Conservation (phyloP, 169 alveolate genomes). For the Eimeria zaria region DNA sequence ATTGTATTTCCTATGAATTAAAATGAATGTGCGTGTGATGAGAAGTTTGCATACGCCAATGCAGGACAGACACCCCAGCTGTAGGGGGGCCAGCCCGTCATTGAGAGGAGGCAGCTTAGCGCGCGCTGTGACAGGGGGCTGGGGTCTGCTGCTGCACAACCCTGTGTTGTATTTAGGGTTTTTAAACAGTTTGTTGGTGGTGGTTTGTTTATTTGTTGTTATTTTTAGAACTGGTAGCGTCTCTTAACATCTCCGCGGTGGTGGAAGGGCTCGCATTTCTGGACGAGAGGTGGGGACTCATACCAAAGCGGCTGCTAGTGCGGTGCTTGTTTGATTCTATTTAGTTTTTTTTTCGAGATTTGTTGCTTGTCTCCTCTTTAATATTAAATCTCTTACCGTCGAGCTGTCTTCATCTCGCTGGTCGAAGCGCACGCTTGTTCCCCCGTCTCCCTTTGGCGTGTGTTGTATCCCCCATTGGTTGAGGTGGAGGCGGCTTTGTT, state of each 20-base stretch:
- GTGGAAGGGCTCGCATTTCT: not conserved
- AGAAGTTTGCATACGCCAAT: not conserved
- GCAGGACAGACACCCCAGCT: not conserved
- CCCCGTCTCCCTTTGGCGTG: not conserved
- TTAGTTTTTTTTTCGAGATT: not conserved
- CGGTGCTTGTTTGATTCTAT: not conserved
- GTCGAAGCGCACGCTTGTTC: not conserved
- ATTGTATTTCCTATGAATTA: not conserved
- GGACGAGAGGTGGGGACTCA: not conserved
- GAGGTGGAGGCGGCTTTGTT: not conserved
- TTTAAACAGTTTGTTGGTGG: not conserved
- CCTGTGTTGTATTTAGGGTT: not conserved
- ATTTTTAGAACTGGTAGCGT: not conserved
- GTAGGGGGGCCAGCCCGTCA: not conserved
- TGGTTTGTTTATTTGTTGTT: not conserved
- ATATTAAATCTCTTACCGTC: not conserved
- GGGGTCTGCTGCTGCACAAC: not conserved
- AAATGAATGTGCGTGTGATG: not conserved
- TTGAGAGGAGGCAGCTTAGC: slow-evolving; percentile 18
- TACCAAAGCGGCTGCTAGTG: not conserved
- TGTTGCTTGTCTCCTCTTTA: not conserved
- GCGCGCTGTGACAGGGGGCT: slow-evolving; percentile 27
- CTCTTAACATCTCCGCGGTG: not conserved
- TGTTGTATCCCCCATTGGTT: not conserved
- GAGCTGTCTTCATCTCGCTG: not conserved